A percentile compares a stretch with the other conserved stretches of the same genome.
phyloP scores from a whole-genome alignment of 2,329 filamentous ascomycete genomes.

The Sporothrix pallida region DNA sequence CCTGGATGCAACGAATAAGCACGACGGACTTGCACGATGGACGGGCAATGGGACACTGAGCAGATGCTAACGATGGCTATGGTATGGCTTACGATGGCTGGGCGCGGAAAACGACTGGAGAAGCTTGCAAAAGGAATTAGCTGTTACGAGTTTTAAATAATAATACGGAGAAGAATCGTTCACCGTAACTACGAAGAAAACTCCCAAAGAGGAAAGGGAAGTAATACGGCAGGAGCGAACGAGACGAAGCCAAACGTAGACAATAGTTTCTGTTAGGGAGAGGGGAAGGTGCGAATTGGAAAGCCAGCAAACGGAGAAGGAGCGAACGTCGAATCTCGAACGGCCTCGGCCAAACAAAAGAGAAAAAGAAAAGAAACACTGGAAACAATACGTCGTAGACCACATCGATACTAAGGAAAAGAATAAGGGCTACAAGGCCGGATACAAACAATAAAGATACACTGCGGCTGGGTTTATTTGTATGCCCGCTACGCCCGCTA shows the following conservation, averaged over 20 bases:
- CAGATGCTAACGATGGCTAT: too few relatives aligned
- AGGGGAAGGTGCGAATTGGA: neutral
- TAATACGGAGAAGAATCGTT: neutral
- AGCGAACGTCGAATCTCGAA: neutral
- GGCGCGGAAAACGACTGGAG: neutral
- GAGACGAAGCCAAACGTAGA: neutral
- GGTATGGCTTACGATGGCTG: neutral
- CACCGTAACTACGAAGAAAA: neutral
- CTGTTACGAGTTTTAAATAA: too few relatives aligned
- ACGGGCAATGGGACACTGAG: neutral
- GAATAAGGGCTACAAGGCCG: neutral
- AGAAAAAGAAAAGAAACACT: neutral
- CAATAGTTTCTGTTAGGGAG: neutral
- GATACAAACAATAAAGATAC: neutral
- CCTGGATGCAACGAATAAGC: neutral
- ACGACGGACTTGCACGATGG: neutral
- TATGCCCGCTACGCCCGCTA: neutral
- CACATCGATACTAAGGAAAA: neutral
- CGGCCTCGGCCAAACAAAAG: neutral
- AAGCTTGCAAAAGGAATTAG: neutral
- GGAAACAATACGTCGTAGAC: neutral
- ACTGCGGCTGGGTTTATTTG: neutral
- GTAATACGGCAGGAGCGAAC: neutral
- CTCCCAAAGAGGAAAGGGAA: slow-evolving; percentile 1
- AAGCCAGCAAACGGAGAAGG: neutral